Base-by-base conservation (phyloP, 805 yeast species). In the Lipomyces mesembrius region DNA sequence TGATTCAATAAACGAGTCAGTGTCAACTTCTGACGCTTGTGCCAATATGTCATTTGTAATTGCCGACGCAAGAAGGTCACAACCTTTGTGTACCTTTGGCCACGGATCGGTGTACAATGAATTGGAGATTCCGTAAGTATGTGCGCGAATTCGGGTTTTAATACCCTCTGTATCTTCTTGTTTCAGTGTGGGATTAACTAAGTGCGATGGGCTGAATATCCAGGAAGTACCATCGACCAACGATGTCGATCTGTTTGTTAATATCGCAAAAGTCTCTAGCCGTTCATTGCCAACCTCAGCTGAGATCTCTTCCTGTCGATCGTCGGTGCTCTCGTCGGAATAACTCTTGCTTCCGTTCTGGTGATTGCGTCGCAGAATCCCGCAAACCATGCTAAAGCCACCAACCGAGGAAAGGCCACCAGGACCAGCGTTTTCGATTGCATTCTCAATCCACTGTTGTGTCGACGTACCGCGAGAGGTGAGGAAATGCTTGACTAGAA, bases 31-130 rank as follows among this genome's bases (percentile, higher is more conserved):
- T 14, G 59, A 29, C 49, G 59, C 5, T 22, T 3, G 43, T 65
- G 17, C 17, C 46, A 20, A 25, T 60, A 74, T 61, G 67, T 71
- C 63, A 57, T 75, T 49, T 65, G 75, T 52, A 62, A 75, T 62
- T 20, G 70, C 57, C 17, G 65, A 64, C 12, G 66, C 61, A 6
- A 87, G 77, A 65, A 76, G 80, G 73, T 74, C 74, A 76, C 80
- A 83, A 0, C 94, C 97, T 4, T 78, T 62, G 3, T 74, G 71
- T 0, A 89, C 89, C 73, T 93, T 94, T 0, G 84, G 83, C 98
- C 98, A 93, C 6, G 91, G 89, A 32, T 85, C 81, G 37, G 82
- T 80, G 71, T 81, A 84, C n/a, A 85, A 77, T 1, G 93, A 88
- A 74, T 90, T 90, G 0, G 93, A 88, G 14, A 90, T 73, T 0